Evolutionary conservation across 2,329 filamentous ascomycete species (phyloP).

Genomic region (Nannizzia gypsea): DNA sequence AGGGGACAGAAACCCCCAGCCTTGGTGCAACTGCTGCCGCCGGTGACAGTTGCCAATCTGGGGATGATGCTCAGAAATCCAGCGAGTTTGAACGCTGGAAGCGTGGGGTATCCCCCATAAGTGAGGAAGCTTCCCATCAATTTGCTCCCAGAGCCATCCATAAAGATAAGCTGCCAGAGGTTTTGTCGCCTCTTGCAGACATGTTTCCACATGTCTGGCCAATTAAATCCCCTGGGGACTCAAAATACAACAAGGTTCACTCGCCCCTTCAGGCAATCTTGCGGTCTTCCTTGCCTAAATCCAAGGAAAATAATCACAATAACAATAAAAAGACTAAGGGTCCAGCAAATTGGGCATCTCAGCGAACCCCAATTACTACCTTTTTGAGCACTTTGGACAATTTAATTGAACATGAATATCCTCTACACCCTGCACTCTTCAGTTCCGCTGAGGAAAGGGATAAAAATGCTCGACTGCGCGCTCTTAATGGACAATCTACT

Average conservation of each 20-base stretch:
- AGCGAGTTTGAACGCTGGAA: conserved; percentile 30
- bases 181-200: conserved; percentile 56
- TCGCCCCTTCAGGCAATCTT: conserved; percentile 81
- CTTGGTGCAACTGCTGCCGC: background rate
- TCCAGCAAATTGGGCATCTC: conserved; percentile 56
- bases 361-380: conserved; percentile 68
- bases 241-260: conserved; percentile 65
- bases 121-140: conserved; percentile 20
- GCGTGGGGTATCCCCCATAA: conserved; percentile 24
- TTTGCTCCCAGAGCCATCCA: conserved; percentile 27
- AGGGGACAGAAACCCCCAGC: background rate
- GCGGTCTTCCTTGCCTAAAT: conserved; percentile 58
- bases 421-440: conserved; percentile 68
- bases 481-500: conserved; percentile 37
- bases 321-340: conserved; percentile 46
- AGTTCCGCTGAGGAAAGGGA: conserved; percentile 43
- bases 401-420: conserved; percentile 70
- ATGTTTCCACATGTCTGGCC: conserved; percentile 88
- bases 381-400: conserved; percentile 64
- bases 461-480: conserved; percentile 43
- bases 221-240: conserved; percentile 74
- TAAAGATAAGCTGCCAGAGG: conserved; percentile 30
- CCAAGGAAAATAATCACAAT: conserved; percentile 52
- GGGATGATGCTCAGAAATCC: conserved; percentile 8
- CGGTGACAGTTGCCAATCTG: background rate